Base-by-base conservation (phyloP, 1,284 basidiomycete genomes). In the Tetrapyrgos nigripes region DNA sequence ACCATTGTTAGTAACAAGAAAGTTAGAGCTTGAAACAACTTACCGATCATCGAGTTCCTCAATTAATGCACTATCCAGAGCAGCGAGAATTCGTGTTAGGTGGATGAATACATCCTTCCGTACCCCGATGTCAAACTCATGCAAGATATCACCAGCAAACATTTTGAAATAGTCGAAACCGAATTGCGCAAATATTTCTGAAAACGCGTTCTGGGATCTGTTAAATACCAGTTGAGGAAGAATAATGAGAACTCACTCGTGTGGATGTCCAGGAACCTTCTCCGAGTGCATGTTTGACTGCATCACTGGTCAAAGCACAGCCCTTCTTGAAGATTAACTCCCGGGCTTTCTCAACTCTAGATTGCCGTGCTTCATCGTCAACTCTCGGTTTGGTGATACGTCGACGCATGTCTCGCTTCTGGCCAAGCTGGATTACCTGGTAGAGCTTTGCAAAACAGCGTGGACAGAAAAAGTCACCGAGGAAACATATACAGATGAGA, bases 171-270 rank as follows among this genome's bases (percentile, higher is more conserved):
- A 53, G 52, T 65, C 57, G 51, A 68, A 61, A 9, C 57, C 62
- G 26, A 48, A 40, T n/a, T 26, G 23, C 6, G 17, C 37, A 13
- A 66, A 48, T 17, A 33, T 28, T 19, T 50, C 24, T 2, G 63
- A 64, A 52, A 69, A 68, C 11, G 66, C 63, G 56, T 68, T 70
- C 69, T 70, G 43, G 29, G 14, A 33, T 4, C 3, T 14, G 51
- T 4, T 28, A 44, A 45, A 17, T 52, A 17, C 4, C 57, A 54
- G 37, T 11, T 26, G 17, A 40, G 40, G 6, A 21, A 45, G 10
- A 33, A 55, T 21, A 55, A 17, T n/a, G 6, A 35, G 43, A 13
- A 21, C 46, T 43, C 48, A 68, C 67, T 44, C 50, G 21, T 14
- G 62, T 65, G 13, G 65, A 64, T 2, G 64, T 62, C 26, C 58